Evolutionary conservation across 2,329 filamentous ascomycete genomes (phyloP).

Genomic region (Zymoseptoria pseudotritici): DNA sequence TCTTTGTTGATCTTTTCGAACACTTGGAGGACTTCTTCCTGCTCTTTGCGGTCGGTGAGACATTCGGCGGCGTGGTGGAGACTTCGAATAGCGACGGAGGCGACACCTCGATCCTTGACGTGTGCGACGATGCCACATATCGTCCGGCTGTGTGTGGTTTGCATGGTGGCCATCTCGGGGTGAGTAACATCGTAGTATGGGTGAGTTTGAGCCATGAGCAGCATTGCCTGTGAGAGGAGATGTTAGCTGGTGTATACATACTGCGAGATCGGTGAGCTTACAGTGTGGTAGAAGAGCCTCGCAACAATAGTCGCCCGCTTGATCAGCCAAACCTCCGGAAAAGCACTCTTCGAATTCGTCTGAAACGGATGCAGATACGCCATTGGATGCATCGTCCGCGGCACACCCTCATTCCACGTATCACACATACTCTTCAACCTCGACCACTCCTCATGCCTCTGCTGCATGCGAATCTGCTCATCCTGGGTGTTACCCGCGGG

Average conservation of each 20-base stretch:
- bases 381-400: slow-evolving; percentile 80
- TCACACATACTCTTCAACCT: slow-evolving; percentile 74
- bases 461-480: slow-evolving; percentile 56
- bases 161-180: slow-evolving; percentile 62
- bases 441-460: slow-evolving; percentile 68
- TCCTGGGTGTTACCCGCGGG: slow-evolving; percentile 46
- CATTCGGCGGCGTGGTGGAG: slow-evolving; percentile 70
- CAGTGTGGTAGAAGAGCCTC: slow-evolving; percentile 81
- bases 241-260: too few species aligned
- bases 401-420: slow-evolving; percentile 70
- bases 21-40: slow-evolving; percentile 72
- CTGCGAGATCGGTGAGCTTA: background rate
- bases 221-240: slow-evolving; percentile 44
- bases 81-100: slow-evolving; percentile 70
- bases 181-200: slow-evolving; percentile 53
- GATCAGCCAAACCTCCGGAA: slow-evolving; percentile 84
- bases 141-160: slow-evolving; percentile 69
- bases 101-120: slow-evolving; percentile 70
- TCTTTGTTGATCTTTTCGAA: slow-evolving; percentile 67
- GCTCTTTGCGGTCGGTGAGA: slow-evolving; percentile 61
- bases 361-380: slow-evolving; percentile 65
- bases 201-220: slow-evolving; percentile 71
- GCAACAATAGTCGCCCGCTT: slow-evolving; percentile 76
- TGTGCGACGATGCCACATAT: slow-evolving; percentile 87
- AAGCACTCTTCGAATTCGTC: slow-evolving; percentile 62